These are phyloP conservation scores for Candida patagonica DNA, from an alignment of 805 yeast genomes.

Conservation along the genomic window DNA sequence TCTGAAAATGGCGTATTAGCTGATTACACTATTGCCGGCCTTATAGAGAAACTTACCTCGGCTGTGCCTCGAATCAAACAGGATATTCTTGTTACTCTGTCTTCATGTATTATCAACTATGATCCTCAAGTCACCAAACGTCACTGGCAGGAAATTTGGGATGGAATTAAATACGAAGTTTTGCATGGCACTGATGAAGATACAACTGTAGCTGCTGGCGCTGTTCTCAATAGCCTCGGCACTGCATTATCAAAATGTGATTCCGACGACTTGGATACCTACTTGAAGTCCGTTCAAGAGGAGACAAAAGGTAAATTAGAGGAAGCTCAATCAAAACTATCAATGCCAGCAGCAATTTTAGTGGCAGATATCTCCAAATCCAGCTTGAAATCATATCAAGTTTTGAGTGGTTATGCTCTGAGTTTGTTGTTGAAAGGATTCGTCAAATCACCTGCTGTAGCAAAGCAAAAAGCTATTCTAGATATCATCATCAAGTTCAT, in stretches of 20 bases:
- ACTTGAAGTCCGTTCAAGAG: slow-evolving; percentile 27
- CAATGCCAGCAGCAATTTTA: slow-evolving; percentile 54
- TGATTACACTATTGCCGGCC: slow-evolving; percentile 62
- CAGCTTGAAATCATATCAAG: slow-evolving; percentile 38
- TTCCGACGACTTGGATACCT: slow-evolving; percentile 32
- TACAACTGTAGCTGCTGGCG: slow-evolving; percentile 32
- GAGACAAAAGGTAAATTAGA: slow-evolving; percentile 45
- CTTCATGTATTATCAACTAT: slow-evolving; percentile 46
- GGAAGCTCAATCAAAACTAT: slow-evolving; percentile 41
- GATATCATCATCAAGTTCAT: slow-evolving; percentile 52
- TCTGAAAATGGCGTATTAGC: slow-evolving; percentile 56
- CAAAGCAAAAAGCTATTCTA: slow-evolving; percentile 51
- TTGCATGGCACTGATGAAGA: slow-evolving; percentile 61
- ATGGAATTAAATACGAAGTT: slow-evolving; percentile 81
- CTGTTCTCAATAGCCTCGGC: slow-evolving; percentile 38
- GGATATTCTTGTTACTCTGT: slow-evolving; percentile 62
- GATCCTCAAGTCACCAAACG: slow-evolving; percentile 39
- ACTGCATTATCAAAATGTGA: slow-evolving; percentile 26
- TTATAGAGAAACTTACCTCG: slow-evolving; percentile 39
- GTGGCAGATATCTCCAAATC: slow-evolving; percentile 47
- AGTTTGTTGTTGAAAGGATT: slow-evolving; percentile 32
- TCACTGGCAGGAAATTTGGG: slow-evolving; percentile 74
- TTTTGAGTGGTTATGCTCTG: slow-evolving; percentile 28
- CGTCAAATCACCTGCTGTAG: slow-evolving; percentile 28
- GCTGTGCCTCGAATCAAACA: slow-evolving; percentile 34